phyloP scores from a whole-genome alignment of 805 yeast species.

The Grigorovia yakushimaensis region DNA sequence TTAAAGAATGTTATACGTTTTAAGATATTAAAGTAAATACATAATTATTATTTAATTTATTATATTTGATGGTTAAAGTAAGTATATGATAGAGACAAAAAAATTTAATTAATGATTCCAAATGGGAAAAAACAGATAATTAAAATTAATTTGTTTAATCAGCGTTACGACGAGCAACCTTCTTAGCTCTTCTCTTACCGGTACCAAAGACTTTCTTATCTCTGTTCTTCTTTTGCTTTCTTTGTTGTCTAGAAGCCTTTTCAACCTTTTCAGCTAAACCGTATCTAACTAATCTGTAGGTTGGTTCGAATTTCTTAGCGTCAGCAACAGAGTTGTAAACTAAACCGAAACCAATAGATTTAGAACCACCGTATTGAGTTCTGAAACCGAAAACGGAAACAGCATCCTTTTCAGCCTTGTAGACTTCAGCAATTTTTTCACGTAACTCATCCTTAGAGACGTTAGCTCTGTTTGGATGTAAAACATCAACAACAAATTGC shows the following conservation, averaged over 20 bases:
- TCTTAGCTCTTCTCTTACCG: conserved; percentile 88
- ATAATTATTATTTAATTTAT: too few relatives aligned
- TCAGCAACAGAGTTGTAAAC: conserved; percentile 97
- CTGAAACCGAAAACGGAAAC: conserved; percentile 98
- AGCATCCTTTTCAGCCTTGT: conserved; percentile 89
- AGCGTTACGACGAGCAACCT: conserved; percentile 81
- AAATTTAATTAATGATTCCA: background rate
- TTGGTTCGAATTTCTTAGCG: conserved; percentile 97
- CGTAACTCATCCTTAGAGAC: conserved; percentile 99
- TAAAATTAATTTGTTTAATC: conserved; percentile 37
- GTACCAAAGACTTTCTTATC: conserved; percentile 99
- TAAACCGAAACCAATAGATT: conserved; percentile 98
- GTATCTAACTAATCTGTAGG: conserved; percentile 98
- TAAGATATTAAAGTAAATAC: background rate
- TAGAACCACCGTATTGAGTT: conserved; percentile 99
- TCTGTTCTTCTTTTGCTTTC: conserved; percentile 99
- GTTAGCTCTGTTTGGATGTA: conserved; percentile 99
- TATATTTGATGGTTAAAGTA: background rate
- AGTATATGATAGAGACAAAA: background rate
- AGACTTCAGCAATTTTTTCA: conserved; percentile 78
- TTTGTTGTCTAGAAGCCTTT: conserved; percentile 98
- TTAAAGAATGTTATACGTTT: background rate
- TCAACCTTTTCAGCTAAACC: conserved; percentile 95
- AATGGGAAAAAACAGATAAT: background rate
- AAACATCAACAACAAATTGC: conserved; percentile 98